phyloP scores from a whole-genome alignment of 352 stramenopile species.

The Globisporangium polare region DNA sequence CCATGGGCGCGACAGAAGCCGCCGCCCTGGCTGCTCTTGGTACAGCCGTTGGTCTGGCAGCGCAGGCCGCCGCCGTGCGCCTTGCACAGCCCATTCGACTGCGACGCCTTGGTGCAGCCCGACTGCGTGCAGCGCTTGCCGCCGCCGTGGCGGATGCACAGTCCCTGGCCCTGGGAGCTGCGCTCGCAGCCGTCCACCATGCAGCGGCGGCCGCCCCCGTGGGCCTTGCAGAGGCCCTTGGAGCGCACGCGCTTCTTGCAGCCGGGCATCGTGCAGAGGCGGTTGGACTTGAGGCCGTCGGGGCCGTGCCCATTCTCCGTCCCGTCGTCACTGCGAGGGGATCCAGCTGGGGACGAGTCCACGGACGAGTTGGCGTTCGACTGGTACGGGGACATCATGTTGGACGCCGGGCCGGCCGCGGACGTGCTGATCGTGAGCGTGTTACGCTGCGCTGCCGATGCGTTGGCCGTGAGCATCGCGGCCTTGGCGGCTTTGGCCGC shows the following conservation, averaged over 20 bases:
- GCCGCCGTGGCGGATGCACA: conserved; percentile 85
- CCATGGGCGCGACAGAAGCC: conserved; percentile 85
- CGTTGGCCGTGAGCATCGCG: conserved; percentile 10
- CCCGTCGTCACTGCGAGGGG: conserved; percentile 17
- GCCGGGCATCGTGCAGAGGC: conserved; percentile 75
- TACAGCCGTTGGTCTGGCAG: conserved; percentile 68
- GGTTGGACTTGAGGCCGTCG: conserved; percentile 74
- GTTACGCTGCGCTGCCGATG: not conserved
- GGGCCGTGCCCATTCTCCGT: conserved; percentile 24
- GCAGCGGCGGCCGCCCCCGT: conserved; percentile 73
- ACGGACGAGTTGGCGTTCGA: conserved; percentile 11
- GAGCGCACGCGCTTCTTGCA: conserved; percentile 84
- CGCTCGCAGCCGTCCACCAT: conserved; percentile 81
- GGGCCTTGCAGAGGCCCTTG: conserved; percentile 82
- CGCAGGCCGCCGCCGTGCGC: conserved; percentile 77
- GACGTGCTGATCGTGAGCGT: conserved; percentile 17
- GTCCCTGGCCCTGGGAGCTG: conserved; percentile 74
- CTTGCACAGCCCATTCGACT: conserved; percentile 86
- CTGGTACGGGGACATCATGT: conserved; percentile 8
- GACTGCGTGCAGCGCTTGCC: conserved; percentile 76
- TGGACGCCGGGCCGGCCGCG: not conserved
- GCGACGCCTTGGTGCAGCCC: conserved; percentile 77
- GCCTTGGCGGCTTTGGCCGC: conserved; percentile 13
- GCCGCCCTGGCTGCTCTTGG: conserved; percentile 78
- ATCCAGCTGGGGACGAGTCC: conserved; percentile 13